Evolutionary conservation across 2,329 filamentous ascomycete species (phyloP).

Genomic region (Cercospora beticola): DNA sequence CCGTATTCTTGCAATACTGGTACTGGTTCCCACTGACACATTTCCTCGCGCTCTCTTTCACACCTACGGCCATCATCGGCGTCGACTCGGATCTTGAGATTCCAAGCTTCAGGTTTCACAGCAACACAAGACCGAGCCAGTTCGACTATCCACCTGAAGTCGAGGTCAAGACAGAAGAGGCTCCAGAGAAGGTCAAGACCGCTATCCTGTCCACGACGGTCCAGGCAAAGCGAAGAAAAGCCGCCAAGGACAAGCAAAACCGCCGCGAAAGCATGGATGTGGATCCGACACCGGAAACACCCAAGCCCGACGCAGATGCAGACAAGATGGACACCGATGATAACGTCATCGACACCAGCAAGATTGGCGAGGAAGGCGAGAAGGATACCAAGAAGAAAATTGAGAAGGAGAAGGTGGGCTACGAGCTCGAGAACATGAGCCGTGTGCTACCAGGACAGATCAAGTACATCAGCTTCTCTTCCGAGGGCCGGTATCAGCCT

Average conservation of each 20-base stretch:
- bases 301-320: slow-evolving; percentile 57
- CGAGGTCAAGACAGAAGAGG: slow-evolving; percentile 91
- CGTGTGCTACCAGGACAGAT: slow-evolving; percentile 88
- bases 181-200: slow-evolving; percentile 89
- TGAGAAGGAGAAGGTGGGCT: slow-evolving; percentile 95
- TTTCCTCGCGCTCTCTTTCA: slow-evolving; percentile 93
- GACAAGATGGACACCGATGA: slow-evolving; percentile 83
- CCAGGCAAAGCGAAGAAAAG: slow-evolving; percentile 90
- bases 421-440: slow-evolving; percentile 95
- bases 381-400: slow-evolving; percentile 78
- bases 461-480: slow-evolving; percentile 91
- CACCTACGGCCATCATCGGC: slow-evolving; percentile 93
- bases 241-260: slow-evolving; percentile 89
- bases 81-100: slow-evolving; percentile 92
- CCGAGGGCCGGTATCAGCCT: slow-evolving; percentile 80
- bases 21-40: slow-evolving; percentile 99
- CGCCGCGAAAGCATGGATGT: slow-evolving; percentile 94
- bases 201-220: slow-evolving; percentile 95
- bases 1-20: slow-evolving; percentile 99
- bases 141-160: slow-evolving; percentile 98
- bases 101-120: slow-evolving; percentile 92
- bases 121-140: slow-evolving; percentile 87
- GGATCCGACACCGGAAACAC: slow-evolving; percentile 73
- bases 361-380: slow-evolving; percentile 49
- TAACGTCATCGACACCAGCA: slow-evolving; percentile 41